Base-by-base conservation (phyloP, 148 eudicot genomes). In the Gaultheria prostrata region DNA sequence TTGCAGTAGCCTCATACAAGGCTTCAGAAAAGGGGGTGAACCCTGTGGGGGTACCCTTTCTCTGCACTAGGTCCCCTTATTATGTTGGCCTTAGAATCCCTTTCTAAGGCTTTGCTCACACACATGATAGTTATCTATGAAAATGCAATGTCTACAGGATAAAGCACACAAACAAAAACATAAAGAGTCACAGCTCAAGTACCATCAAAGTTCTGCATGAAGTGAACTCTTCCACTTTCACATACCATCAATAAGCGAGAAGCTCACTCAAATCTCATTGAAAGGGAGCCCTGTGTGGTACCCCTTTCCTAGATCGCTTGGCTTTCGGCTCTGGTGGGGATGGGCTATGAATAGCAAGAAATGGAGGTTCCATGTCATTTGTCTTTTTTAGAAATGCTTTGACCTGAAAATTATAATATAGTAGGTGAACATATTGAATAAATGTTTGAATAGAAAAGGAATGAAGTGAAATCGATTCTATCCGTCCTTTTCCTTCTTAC, bases 281-380 rank as follows among this genome's bases (percentile, higher is more conserved):
- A 11, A 82, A 32, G 67, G 89, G 89, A 12, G 93, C 77, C 69
- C 92, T 88, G 13, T 61, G 87, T 57, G 93, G 93, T 26, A 53
- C 82, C 57, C 92, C 92, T 88, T 91, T 91, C 65, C 93, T 84
- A 80, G 82, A 69, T 59, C 87, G 89, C 78, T 80, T 85, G 21
- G 56, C 61, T 65, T 5, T 81, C 56, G 18, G 33, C 71, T 26
- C 77, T 18, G 63, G 75, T 63, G 28, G 81, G 50, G 43, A 84
- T 69, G 61, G 72, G 72, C 69, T 50, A 17, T 46, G 48, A 69
- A 82, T 45, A 76, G 87, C 67, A 61, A 87, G 85, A 61, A 88
- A 84, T 21, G 88, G 89, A 51, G 88, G 85, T 32, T 78, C 82
- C 39, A 51, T 18, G 35, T 78, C 81, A 20, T 84, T 65, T 15